Conservation (phyloP, 371 early-diverging fungal species). For the Funneliformis caledonium region DNA sequence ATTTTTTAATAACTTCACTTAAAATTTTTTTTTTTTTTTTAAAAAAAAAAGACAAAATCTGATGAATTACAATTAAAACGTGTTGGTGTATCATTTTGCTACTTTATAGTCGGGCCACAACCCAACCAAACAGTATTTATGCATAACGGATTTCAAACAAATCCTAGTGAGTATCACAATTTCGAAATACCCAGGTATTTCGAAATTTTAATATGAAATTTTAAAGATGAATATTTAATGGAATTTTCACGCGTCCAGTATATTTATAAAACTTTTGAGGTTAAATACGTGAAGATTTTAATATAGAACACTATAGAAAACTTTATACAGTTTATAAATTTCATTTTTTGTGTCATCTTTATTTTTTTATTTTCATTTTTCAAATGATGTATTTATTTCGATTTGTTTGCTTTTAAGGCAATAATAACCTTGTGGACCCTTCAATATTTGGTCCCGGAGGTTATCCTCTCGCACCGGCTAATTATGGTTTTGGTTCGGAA, state of each 20-base stretch:
- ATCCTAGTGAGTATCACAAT: conserved; percentile 34
- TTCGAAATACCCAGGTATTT: neutral
- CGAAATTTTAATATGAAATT: neutral
- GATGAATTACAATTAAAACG: neutral
- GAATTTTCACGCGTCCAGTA: neutral
- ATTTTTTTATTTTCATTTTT: too few relatives aligned
- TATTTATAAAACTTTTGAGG: neutral
- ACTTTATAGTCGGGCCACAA: conserved; percentile 16
- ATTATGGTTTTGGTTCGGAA: conserved; percentile 80
- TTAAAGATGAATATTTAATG: neutral
- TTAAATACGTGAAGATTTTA: neutral
- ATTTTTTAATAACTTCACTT: neutral
- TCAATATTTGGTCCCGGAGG: conserved; percentile 34
- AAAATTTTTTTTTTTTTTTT: neutral
- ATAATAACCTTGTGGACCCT: conserved; percentile 14
- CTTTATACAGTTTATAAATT: neutral
- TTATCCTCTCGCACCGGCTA: conserved; percentile 44
- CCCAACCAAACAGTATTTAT: conserved; percentile 38
- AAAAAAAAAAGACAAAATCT: neutral
- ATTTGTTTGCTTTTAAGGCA: neutral
- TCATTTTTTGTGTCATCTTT: neutral
- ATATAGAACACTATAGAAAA: neutral
- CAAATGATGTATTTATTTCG: neutral
- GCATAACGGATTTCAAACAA: conserved; percentile 37
- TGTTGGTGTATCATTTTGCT: too few relatives aligned